Evolutionary conservation across 1,284 basidiomycete genomes (phyloP), one percentile per base, ranked within the genome.

Genomic region (Apiotrichum gracile): DNA sequence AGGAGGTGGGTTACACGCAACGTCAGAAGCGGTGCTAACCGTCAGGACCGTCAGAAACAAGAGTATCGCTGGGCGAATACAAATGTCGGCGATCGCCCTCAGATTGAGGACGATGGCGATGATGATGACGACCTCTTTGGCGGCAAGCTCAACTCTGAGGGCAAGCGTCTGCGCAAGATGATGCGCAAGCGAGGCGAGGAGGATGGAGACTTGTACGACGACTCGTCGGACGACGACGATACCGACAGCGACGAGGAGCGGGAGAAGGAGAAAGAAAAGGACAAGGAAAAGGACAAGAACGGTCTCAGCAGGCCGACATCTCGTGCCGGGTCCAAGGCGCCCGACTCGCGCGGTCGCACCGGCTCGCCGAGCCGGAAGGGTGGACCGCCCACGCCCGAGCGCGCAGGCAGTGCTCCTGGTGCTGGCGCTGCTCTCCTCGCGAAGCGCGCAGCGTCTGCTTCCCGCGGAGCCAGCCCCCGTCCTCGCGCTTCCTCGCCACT

Each of bases 31-130:
- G 6, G 10, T 17, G 8, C 35, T 54, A 35, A 54, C 42, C 5
- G 3, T 6, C 35, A 68, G 67, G 67, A 71, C 44, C 62, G 57
- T 16, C 63, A 66, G 35, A 69, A 69, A 57, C 63, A 66, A 41
- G 70, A 73, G 55, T 71, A 62, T 47, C 58, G 66, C 34, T 34
- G 67, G 48, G 71, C 71, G 4, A 73, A 73, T 52, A 65, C 63
- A 17, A 72, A 63, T 38, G 64, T 73, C 17, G 72, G 69, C 24
- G 69, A 70, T 55, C 54, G 63, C 6, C 68, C 70, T 6, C 69
- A 73, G 61, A 64, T 72, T 33, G 68, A 61, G 25, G 57, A 55
- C 4, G 60, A 57, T 12, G 59, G 48, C 17, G 67, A 65, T 4
- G 65, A 66, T 13, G 65, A 67, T 19, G 59, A 60, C 17, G 67